Conservation (phyloP, 2,329 filamentous ascomycete species). For the Colletotrichum nymphaeae region DNA sequence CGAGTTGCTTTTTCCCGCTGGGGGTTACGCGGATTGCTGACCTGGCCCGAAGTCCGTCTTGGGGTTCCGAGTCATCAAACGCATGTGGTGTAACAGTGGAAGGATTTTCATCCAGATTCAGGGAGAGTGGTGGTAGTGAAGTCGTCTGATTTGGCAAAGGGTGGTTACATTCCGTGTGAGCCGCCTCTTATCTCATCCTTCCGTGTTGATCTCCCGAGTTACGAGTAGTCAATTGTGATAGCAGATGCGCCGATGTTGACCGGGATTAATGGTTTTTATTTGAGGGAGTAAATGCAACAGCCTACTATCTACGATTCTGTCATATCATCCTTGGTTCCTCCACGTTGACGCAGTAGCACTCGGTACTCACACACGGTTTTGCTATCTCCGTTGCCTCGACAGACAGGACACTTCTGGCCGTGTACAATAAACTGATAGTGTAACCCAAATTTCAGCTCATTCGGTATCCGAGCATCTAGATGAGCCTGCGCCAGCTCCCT, state of each 20-base stretch:
- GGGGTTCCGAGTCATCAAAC: not conserved
- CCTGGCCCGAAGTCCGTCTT: conserved; percentile 7
- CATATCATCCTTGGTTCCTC: not conserved
- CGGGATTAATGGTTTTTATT: no score
- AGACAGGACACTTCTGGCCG: conserved; percentile 10
- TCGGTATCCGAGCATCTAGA: not conserved
- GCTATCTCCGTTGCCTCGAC: conserved; percentile 1
- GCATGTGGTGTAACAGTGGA: not conserved
- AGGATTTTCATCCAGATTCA: not conserved
- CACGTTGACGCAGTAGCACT: not conserved
- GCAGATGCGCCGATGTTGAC: no score
- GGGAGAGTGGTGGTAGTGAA: not conserved
- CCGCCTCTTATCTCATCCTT: no score
- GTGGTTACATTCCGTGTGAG: no score
- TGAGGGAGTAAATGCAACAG: no score
- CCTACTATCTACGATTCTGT: no score
- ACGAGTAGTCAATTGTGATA: no score
- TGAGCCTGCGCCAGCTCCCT: conserved; percentile 5
- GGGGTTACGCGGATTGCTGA: not conserved
- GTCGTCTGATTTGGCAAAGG: no score
- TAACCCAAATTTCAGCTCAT: conserved; percentile 14
- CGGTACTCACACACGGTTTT: not conserved
- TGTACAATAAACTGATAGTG: conserved; percentile 13
- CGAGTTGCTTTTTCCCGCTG: not conserved
- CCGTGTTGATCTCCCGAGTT: no score